These are phyloP conservation scores for Fusarium equiseti DNA, from an alignment of 2,329 filamentous ascomycete genomes.

Conservation along the genomic window DNA sequence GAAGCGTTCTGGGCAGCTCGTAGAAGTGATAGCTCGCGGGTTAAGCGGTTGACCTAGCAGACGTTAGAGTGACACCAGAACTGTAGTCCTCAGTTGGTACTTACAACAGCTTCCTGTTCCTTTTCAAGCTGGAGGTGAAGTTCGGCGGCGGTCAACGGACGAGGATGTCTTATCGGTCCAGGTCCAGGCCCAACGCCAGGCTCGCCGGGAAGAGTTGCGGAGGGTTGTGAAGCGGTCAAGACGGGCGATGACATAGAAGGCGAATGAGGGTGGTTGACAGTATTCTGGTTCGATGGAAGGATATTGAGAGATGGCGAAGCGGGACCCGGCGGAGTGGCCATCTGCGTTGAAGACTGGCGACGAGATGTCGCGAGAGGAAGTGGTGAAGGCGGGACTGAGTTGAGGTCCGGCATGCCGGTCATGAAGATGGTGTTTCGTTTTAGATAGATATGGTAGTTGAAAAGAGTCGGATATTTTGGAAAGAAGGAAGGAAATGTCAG, in stretches of 20 bases:
- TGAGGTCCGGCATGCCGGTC: conserved; percentile 65
- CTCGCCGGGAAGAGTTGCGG: conserved; percentile 42
- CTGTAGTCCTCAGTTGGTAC: conserved; percentile 39
- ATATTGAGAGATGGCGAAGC: conserved; percentile 64
- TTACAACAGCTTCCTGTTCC: conserved; percentile 92
- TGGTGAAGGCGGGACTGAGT: conserved; percentile 66
- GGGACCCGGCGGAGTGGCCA: conserved; percentile 56
- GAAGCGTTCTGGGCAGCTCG: conserved; percentile 77
- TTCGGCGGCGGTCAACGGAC: conserved; percentile 88
- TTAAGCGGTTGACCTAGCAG: conserved; percentile 86
- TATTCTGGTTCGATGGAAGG: conserved; percentile 67
- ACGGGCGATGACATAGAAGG: conserved; percentile 50
- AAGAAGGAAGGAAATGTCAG: neutral
- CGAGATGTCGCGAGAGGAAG: conserved; percentile 58
- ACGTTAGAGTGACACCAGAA: neutral
- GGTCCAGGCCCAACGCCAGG: conserved; percentile 67
- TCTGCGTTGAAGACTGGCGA: conserved; percentile 60
- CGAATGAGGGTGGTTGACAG: conserved; percentile 58
- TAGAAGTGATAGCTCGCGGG: conserved; percentile 87
- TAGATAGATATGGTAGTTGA: neutral
- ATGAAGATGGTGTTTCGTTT: neutral
- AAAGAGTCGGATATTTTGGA: neutral
- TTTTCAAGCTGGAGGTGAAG: conserved; percentile 91
- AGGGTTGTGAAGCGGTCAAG: conserved; percentile 48
- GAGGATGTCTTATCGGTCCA: conserved; percentile 85